Evolutionary conservation across 371 early-diverging fungal species (phyloP), one percentile per base, ranked within the genome.

Genomic region (Mucor irregularis): DNA sequence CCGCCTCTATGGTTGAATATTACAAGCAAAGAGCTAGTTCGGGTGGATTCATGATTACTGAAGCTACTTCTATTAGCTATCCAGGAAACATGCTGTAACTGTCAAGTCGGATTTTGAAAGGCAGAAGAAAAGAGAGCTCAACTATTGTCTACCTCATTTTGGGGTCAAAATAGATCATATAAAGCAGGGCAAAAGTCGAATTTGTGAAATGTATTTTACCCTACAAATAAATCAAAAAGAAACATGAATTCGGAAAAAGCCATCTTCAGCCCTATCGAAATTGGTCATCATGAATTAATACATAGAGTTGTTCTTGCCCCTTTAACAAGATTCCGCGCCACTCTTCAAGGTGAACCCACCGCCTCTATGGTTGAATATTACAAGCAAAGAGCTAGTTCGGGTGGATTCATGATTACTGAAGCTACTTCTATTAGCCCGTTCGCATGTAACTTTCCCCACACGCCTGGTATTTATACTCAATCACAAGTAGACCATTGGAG

Each of bases 231-330:
- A n/a, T n/a, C n/a, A n/a, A n/a, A n/a, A n/a, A n/a, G n/a, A n/a
- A n/a, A n/a, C n/a, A n/a, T n/a, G n/a, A n/a, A n/a, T n/a, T n/a
- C n/a, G n/a, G n/a, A n/a, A n/a, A 49, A 49, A 10, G 52, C 40
- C 11, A 35, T 51, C 17, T 51, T 51, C 30, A 17, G 38, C 37
- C 58, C 51, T 19, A 46, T 58, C 37, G 35, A 51, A 7, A 5
- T 58, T 3, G 37, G 76, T 62, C 28, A 52, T 43, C 7, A 29
- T 30, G 21, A 26, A 21, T 48, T 79, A 7, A 45, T 69, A 29
- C 85, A 87, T 58, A 78, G 87, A 49, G 68, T 83, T 42, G 82
- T 68, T 11, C 61, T 87, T 53, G 80, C 74, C 14, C 82, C 84
- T 13, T 43, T 86, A 49, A 84, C 82, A 5, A 66, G 81, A 3